Base-by-base conservation (phyloP, 306 rosid genomes). In the Gleditsia sinensis region DNA sequence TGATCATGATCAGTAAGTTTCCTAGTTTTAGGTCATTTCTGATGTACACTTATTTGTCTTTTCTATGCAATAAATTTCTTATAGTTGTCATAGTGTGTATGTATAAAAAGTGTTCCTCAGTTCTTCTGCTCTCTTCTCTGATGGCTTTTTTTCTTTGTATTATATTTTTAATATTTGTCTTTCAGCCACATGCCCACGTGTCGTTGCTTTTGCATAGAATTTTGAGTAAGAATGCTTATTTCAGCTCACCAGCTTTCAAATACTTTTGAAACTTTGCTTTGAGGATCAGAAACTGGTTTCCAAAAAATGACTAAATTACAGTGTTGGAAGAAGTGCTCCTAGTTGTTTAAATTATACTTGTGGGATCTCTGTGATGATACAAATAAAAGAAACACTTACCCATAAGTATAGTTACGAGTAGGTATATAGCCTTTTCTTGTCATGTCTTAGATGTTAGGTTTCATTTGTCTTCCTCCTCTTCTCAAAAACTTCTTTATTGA, bases 21-120 rank as follows among this genome's bases (percentile, higher is more conserved):
- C 55, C 73, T 53, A 54, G 37, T 67, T 54, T 23, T 3, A n/a
- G 59, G 27, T 75, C 27, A 30, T 66, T 20, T 54, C 48, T 55
- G 21, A 50, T 14, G 5, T 75, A 61, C 24, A 25, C 13, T 50
- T 27, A 27, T 51, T 20, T 25, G 48, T 72, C 20, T 56, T 42
- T 11, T 49, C 55, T 19, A 3, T 49, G 17, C 55, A 49, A 19
- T 14, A 45, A 49, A 49, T 9, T 17, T 49, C 59, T 51, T 16
- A 3, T 36, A 9, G 7, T 12, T 74, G 20, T 51, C 59, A 17
- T 6, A 9, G 17, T 74, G 39, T 49, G 40, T 6, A 20, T 62
- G 71, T 63, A 34, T 19, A 7, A 50, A 53, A 36, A 40, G 30
- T 39, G 28, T 36, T 74, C 60, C 27, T 49, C 24, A 45, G 55